Evolutionary conservation across 2,329 filamentous ascomycete genomes (phyloP).

Genomic region (Rhytidhysteron rufulum): DNA sequence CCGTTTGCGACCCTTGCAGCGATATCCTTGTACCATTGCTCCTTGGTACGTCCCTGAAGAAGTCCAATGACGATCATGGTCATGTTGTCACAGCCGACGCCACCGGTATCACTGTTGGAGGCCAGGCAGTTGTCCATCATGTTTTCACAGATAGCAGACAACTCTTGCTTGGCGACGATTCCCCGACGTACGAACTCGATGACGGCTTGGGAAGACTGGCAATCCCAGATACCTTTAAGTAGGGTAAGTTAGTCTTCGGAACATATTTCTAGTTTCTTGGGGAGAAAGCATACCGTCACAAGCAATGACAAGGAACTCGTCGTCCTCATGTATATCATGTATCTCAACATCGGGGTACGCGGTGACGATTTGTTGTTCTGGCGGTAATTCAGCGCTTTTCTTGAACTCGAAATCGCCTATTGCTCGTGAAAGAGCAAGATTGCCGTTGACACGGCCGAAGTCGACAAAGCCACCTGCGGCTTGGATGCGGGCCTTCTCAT

Average conservation of each 20-base stretch:
- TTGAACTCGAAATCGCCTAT: constrained; percentile 99
- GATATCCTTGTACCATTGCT: constrained; percentile 97
- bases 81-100: constrained; percentile 99
- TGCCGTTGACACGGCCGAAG: constrained; percentile 97
- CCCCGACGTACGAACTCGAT: constrained; percentile 95
- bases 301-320: constrained; percentile 67
- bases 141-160: constrained; percentile 96
- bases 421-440: constrained; percentile 90
- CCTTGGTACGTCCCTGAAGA: constrained; percentile 86
- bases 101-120: constrained; percentile 95
- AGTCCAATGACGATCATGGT: constrained; percentile 92
- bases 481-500: constrained; percentile 92
- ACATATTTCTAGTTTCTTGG: neutral
- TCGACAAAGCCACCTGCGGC: constrained; percentile 97
- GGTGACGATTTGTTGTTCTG: constrained; percentile 98
- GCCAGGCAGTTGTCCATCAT: constrained; percentile 99
- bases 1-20: constrained; percentile 90
- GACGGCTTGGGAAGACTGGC: constrained; percentile 95
- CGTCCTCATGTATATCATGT: constrained; percentile 86
- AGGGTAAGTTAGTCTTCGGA: constrained; percentile 9
- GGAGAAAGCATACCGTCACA: constrained; percentile 35
- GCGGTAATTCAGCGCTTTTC: constrained; percentile 93
- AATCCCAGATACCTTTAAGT: constrained; percentile 96
- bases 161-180: constrained; percentile 92
- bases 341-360: constrained; percentile 91